These are phyloP conservation scores for Coemansia sp. DNA, from an alignment of 192 early-diverging fungal species.

Conservation along the genomic window DNA sequence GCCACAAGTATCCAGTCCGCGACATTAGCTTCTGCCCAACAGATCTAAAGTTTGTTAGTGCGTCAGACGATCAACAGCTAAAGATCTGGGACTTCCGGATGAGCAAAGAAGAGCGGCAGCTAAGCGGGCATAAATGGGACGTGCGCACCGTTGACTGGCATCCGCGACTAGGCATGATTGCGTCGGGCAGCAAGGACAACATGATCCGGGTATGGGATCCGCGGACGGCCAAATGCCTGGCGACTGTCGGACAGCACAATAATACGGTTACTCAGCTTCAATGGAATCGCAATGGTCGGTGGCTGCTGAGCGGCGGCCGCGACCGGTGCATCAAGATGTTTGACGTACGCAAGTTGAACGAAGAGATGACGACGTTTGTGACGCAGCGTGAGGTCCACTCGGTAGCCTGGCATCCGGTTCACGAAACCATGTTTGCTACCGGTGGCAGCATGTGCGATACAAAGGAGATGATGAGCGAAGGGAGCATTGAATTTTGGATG, in stretches of 20 bases:
- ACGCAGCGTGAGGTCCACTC: conserved; percentile 87
- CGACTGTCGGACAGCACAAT: conserved; percentile 90
- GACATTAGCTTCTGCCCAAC: conserved; percentile 93
- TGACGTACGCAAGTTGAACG: conserved; percentile 89
- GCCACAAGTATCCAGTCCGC: conserved; percentile 85
- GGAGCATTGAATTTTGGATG: conserved; percentile 63
- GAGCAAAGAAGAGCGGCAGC: conserved; percentile 69
- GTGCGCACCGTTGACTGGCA: conserved; percentile 98
- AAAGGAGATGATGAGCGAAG: conserved; percentile 68
- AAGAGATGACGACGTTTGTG: conserved; percentile 79
- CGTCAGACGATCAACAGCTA: conserved; percentile 90
- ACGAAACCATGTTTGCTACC: conserved; percentile 83
- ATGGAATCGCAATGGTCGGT: conserved; percentile 98
- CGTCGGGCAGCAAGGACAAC: conserved; percentile 94
- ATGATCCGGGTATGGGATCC: conserved; percentile 98
- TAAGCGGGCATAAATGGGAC: conserved; percentile 94
- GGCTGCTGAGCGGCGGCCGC: conserved; percentile 85
- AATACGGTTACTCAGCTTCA: conserved; percentile 82
- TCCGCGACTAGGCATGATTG: conserved; percentile 85
- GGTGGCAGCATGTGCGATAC: conserved; percentile 65
- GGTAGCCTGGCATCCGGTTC: conserved; percentile 92
- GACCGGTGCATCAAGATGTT: conserved; percentile 91
- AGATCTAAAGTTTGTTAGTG: conserved; percentile 90
- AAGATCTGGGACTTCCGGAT: conserved; percentile 96
- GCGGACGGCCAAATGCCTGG: conserved; percentile 76